Conservation (phyloP, 495 filamentous ascomycete species). For the Gamarada debralockiae region DNA sequence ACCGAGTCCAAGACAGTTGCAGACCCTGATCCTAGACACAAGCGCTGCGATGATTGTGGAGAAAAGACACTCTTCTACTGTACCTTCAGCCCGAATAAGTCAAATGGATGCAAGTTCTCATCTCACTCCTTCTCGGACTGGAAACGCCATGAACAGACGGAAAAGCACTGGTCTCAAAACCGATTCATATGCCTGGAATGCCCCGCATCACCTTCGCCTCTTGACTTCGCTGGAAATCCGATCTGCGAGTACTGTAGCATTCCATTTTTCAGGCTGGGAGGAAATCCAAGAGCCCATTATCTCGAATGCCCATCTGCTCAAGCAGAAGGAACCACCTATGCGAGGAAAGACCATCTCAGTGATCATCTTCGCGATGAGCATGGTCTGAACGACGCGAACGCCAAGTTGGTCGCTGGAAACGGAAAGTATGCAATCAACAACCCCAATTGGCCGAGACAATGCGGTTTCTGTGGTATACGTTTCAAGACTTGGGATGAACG, state of each 20-base stretch:
- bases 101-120: no score
- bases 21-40: no score
- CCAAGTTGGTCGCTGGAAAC: background rate
- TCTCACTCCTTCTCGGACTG: no score
- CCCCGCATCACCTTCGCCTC: background rate
- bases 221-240: background rate
- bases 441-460: conserved; percentile 10
- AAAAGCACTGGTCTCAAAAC: no score
- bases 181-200: no score
- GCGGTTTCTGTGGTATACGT: background rate
- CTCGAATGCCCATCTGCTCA: conserved; percentile 1
- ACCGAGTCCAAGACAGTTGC: no score
- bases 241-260: conserved; percentile 5
- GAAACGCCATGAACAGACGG: no score
- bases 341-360: background rate
- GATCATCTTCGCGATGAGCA: conserved; percentile 8
- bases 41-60: no score
- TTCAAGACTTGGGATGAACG: conserved; percentile 14
- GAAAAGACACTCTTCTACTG: no score
- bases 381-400: background rate
- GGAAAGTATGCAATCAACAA: background rate
- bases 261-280: background rate
- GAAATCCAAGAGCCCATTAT: background rate
- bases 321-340: background rate
- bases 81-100: no score